Evolutionary conservation across 139 green algal species (phyloP), one percentile per base, ranked within the genome.

Genomic region (Chloropicon primus): DNA sequence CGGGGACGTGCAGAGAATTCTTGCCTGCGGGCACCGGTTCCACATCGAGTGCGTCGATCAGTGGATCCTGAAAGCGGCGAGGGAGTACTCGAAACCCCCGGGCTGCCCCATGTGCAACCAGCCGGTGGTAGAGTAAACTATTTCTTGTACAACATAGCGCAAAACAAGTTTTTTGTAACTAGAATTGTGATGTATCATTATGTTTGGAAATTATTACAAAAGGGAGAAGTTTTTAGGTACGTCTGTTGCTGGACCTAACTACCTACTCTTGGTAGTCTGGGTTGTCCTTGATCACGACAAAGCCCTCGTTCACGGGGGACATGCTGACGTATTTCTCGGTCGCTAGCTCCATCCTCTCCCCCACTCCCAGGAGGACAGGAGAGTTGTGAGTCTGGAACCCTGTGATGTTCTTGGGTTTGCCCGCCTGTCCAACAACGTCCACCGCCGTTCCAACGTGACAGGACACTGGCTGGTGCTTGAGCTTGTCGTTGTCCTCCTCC

Each of bases 391-490:
- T 99, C 86, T 99, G 95, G 88, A 90, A 90, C 2, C 90, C 91
- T 27, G 96, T 98, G 84, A 99, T 97, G 28, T 91, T 96, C 87
- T 99, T 99, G 29, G 96, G 96, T 72, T 91, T 79, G n/a, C 96
- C 96, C 17, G 94, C 93, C 82, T 98, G 95, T 3, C 94, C 96
- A 72, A 99, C 96, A 1, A 93, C 88, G 79, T 99, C 96, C 74
- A 99, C 96, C 10, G 96, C 95, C 79, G 93, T 86, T 17, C 96
- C 95, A 72, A 99, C 91, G 28, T 93, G 86, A 80, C 96, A 93
- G 0, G 91, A 73, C 76, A 95, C 88, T 0, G 91, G 87, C 83
- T 98, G 87, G 76, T 92, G 83, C 54, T 91, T 87, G 25, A 92
- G 41, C 41, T 62, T 5, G 41, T 62, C 41, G 10, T 62, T 62